A percentile compares a stretch with the other conserved stretches of the same genome.
Evolutionary conservation across 2,329 filamentous ascomycete genomes (phyloP).

Genomic region (Aspergillus proliferans): DNA sequence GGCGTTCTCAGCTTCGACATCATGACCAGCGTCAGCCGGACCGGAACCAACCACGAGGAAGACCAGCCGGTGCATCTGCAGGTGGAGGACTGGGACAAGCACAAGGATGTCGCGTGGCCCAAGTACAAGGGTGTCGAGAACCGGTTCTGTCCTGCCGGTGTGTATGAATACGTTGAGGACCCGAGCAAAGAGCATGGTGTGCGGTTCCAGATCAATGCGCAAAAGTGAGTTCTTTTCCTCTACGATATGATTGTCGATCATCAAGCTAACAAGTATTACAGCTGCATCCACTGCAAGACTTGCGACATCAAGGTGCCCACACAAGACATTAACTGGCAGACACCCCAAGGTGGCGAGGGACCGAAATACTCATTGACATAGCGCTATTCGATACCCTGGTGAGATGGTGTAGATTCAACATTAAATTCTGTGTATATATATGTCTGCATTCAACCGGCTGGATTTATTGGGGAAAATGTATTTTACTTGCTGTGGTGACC

Average conservation of each 20-base stretch:
- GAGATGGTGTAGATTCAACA: not conserved
- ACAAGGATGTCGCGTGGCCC: constrained; percentile 76
- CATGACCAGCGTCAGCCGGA: constrained; percentile 86
- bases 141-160: constrained; percentile 91
- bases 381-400: not conserved
- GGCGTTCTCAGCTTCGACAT: constrained; percentile 95
- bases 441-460: not conserved
- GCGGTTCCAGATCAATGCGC: constrained; percentile 93
- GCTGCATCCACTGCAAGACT: constrained; percentile 99
- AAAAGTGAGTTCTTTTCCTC: constrained; percentile 65
- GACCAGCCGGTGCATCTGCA: constrained; percentile 95
- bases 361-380: constrained; percentile 60
- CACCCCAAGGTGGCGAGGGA: constrained; percentile 81
- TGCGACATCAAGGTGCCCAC: constrained; percentile 97
- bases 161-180: constrained; percentile 98
- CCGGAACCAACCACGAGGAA: constrained; percentile 97
- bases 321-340: constrained; percentile 97
- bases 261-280: constrained; percentile 34
- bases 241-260: not conserved
- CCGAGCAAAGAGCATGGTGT: constrained; percentile 78
- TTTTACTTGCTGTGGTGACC: too few species aligned
- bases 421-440: constrained; percentile 4
- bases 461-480: too few species aligned
- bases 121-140: constrained; percentile 90
- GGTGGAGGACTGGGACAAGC: constrained; percentile 90